Percentiles rank a stretch among this genome's conserved stretches.
These are phyloP conservation scores for Polyporus tsugae DNA, from an alignment of 1,284 basidiomycete species.

Conservation along the genomic window DNA sequence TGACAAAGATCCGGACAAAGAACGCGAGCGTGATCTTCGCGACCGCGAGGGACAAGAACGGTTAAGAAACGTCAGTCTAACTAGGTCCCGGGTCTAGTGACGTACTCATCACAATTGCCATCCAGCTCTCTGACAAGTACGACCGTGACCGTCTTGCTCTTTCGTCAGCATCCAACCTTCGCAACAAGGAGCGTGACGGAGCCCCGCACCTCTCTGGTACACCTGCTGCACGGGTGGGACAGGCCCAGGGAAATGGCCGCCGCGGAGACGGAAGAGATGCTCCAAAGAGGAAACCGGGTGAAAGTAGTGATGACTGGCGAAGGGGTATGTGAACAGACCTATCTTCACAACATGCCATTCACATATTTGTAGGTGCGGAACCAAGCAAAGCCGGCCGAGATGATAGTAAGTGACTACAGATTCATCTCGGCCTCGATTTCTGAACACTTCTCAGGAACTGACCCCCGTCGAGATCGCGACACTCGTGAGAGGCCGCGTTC, in stretches of 20 bases:
- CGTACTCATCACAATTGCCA: constrained; percentile 23
- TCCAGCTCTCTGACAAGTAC: constrained; percentile 83
- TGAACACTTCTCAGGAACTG: constrained; percentile 47
- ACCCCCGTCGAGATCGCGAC: constrained; percentile 66
- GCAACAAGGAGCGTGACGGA: constrained; percentile 74
- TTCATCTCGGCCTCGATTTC: neutral
- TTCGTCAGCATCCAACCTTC: constrained; percentile 52
- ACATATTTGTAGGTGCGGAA: constrained; percentile 52
- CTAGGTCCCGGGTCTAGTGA: constrained; percentile 15
- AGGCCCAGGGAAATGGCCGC: constrained; percentile 52
- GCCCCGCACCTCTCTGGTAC: constrained; percentile 65
- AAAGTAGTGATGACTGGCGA: constrained; percentile 81
- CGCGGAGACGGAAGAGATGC: constrained; percentile 65
- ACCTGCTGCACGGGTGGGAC: constrained; percentile 51
- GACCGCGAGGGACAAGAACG: constrained; percentile 82
- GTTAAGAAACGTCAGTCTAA: constrained; percentile 68
- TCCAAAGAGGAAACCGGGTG: constrained; percentile 72
- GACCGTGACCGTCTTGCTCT: constrained; percentile 80
- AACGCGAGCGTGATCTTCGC: constrained; percentile 69
- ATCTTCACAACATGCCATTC: constrained; percentile 5
- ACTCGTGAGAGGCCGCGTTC: constrained; percentile 66
- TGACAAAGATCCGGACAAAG: constrained; percentile 66
- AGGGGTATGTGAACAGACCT: constrained; percentile 58
- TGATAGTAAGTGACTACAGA: constrained; percentile 57
- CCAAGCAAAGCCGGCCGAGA: constrained; percentile 59